A percentile compares a stretch with the other conserved stretches of the same genome.
These are phyloP conservation scores for Hyaloperonospora brassicae DNA, from an alignment of 352 stramenopile genomes.

Conservation along the genomic window DNA sequence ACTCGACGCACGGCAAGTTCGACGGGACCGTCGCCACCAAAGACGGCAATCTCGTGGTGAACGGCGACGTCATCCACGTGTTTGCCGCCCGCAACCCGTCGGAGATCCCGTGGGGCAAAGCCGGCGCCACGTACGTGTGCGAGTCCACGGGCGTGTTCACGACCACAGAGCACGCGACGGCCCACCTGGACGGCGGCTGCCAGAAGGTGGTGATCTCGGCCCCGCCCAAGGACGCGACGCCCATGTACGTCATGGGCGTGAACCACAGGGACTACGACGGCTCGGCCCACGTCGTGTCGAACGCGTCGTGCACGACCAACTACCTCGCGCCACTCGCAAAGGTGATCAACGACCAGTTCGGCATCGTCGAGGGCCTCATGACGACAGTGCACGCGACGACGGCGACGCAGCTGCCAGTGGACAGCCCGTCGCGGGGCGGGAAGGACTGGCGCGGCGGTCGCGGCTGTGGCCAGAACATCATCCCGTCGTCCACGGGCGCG, in stretches of 20 bases:
- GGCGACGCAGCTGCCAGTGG: conserved; percentile 94
- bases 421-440: conserved; percentile 88
- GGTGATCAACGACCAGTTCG: conserved; percentile 98
- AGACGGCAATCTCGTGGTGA: conserved; percentile 81
- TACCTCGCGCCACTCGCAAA: conserved; percentile 96
- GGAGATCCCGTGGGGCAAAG: conserved; percentile 88
- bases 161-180: conserved; percentile 86
- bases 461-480: conserved; percentile 97
- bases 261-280: conserved; percentile 92
- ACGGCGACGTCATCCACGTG: conserved; percentile 89
- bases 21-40: conserved; percentile 73
- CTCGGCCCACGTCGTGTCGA: conserved; percentile 94
- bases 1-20: conserved; percentile 89
- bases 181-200: conserved; percentile 88
- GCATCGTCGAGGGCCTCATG: conserved; percentile 97
- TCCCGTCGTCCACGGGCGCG: conserved; percentile 94
- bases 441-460: conserved; percentile 98
- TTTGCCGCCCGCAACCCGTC: conserved; percentile 90
- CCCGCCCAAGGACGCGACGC: conserved; percentile 93
- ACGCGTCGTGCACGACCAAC: conserved; percentile 99
- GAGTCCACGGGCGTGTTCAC: conserved; percentile 81
- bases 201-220: conserved; percentile 96
- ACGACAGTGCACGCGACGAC: conserved; percentile 98
- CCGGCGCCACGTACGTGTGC: conserved; percentile 90
- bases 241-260: conserved; percentile 98